Evolutionary conservation across 192 early-diverging fungal genomes (phyloP).

Genomic region (Umbelopsis sp.): DNA sequence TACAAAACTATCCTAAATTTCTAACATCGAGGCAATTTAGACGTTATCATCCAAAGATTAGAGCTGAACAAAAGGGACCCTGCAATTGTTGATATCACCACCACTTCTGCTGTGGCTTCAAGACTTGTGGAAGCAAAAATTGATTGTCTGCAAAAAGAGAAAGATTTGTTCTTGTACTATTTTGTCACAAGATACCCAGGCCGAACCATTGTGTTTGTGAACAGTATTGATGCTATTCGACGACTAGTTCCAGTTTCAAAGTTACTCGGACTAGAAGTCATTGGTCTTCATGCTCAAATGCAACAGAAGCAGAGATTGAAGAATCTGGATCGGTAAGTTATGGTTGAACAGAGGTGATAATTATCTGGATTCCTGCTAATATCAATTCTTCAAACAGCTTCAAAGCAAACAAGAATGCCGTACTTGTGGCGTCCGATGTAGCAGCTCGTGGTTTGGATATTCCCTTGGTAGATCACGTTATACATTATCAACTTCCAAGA

Average conservation of each 20-base stretch:
- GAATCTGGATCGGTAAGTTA: conserved; percentile 75
- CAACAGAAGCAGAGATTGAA: conserved; percentile 94
- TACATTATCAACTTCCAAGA: conserved; percentile 95
- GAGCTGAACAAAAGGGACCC: conserved; percentile 80
- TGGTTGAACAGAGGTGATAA: neutral
- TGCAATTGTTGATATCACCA: conserved; percentile 73
- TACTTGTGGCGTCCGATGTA: conserved; percentile 95
- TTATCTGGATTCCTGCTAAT: neutral
- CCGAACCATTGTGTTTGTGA: conserved; percentile 93
- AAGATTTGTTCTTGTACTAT: conserved; percentile 88
- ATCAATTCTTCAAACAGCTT: conserved; percentile 48
- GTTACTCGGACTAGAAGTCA: conserved; percentile 69
- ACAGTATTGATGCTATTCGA: conserved; percentile 92
- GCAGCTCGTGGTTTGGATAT: conserved; percentile 97
- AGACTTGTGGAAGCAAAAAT: conserved; percentile 81
- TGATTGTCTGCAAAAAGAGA: conserved; percentile 83
- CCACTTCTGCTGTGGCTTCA: conserved; percentile 66
- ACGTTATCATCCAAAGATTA: conserved; percentile 72
- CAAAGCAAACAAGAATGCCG: conserved; percentile 67
- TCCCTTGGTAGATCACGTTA: conserved; percentile 87
- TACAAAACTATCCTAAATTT: neutral
- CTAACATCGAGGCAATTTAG: conserved; percentile 38
- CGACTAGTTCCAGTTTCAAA: conserved; percentile 85
- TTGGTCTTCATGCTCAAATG: conserved; percentile 94
- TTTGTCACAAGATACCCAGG: conserved; percentile 84